phyloP scores from a whole-genome alignment of 306 rosid genomes.

The Hippophae gyantsensis region DNA sequence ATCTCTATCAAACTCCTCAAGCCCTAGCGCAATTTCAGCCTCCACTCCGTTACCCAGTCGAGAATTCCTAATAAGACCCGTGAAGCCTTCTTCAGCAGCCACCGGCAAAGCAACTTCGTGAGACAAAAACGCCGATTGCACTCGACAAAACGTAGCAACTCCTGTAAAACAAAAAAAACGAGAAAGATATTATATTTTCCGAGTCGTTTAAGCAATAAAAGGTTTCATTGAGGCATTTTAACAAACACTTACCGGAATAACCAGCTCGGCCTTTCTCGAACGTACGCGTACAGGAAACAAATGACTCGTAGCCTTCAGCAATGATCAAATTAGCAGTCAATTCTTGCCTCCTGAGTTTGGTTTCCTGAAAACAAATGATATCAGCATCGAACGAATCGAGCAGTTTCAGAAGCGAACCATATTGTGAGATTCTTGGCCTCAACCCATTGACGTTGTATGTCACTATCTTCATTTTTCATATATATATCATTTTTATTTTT shows the following conservation, averaged over 20 bases:
- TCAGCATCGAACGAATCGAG: conserved; percentile 82
- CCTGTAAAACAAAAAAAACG: conserved; percentile 26
- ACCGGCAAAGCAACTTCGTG: conserved; percentile 59
- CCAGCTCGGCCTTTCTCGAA: conserved; percentile 64
- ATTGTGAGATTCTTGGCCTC: conserved; percentile 72
- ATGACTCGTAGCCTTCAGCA: conserved; percentile 79
- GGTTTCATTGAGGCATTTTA: conserved; percentile 17
- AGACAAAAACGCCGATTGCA: conserved; percentile 71
- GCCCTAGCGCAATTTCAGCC: conserved; percentile 31
- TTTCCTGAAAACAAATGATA: conserved; percentile 82
- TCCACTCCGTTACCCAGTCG: conserved; percentile 27
- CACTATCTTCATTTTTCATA: conserved; percentile 57
- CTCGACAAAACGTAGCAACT: conserved; percentile 86
- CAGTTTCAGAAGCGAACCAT: conserved; percentile 73
- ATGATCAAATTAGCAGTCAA: conserved; percentile 62
- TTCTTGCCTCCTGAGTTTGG: conserved; percentile 68
- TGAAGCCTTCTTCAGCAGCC: conserved; percentile 80
- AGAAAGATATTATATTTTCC: neutral
- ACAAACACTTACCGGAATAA: conserved; percentile 57
- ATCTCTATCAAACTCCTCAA: conserved; percentile 52
- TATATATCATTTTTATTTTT: too few species aligned
- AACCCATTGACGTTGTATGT: conserved; percentile 89
- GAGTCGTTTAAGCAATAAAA: too few species aligned
- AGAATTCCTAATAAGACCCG: conserved; percentile 44
- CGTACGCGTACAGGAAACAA: conserved; percentile 75